Conservation (phyloP, 2,329 filamentous ascomycete genomes). For the Colletotrichum neosansevieriae region DNA sequence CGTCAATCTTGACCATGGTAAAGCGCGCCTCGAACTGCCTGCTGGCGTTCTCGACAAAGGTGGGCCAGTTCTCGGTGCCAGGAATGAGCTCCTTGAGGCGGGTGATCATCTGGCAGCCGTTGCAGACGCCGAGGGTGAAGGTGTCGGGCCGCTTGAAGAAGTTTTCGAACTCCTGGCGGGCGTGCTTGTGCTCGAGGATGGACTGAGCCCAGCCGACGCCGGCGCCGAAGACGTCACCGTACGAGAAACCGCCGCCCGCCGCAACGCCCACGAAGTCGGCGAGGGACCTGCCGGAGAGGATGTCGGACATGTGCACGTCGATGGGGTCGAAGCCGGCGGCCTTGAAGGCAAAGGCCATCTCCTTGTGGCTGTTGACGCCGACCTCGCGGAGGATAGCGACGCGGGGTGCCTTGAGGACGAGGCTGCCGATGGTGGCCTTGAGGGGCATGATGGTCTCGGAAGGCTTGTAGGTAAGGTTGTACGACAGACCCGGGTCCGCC, state of each 20-base stretch:
- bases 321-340: slow-evolving; percentile 91
- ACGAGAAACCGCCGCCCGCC: slow-evolving; percentile 97
- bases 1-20: slow-evolving; percentile 83
- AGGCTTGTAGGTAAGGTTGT: slow-evolving; percentile 84
- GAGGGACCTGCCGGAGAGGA: slow-evolving; percentile 83
- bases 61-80: slow-evolving; percentile 85
- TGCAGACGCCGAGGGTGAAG: slow-evolving; percentile 94
- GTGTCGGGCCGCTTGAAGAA: slow-evolving; percentile 93
- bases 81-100: slow-evolving; percentile 84
- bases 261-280: slow-evolving; percentile 88
- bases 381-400: slow-evolving; percentile 96
- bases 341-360: slow-evolving; percentile 97
- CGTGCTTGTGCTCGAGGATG: slow-evolving; percentile 84
- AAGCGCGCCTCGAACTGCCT: slow-evolving; percentile 93
- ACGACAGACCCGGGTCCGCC: slow-evolving; percentile 84
- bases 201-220: slow-evolving; percentile 97
- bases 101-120: slow-evolving; percentile 95
- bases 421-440: slow-evolving; percentile 58
- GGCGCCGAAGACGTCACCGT: slow-evolving; percentile 87
- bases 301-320: slow-evolving; percentile 97
- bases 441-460: slow-evolving; percentile 81
- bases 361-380: slow-evolving; percentile 94
- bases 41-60: slow-evolving; percentile 85
- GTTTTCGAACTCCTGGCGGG: slow-evolving; percentile 79
- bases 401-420: slow-evolving; percentile 72